phyloP scores from a whole-genome alignment of 2,329 filamentous ascomycete species.

The Coniella lustricola region DNA sequence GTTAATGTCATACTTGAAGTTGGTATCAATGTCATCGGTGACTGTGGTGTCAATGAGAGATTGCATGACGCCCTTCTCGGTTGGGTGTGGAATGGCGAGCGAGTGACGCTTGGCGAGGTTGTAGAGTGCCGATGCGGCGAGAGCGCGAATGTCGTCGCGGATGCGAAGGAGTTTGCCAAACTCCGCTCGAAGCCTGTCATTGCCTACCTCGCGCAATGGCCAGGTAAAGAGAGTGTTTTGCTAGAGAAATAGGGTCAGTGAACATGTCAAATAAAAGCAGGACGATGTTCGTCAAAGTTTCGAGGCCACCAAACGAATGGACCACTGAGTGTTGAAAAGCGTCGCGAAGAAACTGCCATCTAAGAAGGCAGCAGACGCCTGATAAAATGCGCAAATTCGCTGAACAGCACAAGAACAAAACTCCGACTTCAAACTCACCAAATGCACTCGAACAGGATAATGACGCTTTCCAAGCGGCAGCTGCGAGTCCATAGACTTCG shows the following conservation, averaged over 20 bases:
- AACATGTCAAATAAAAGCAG: no score
- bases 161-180: conserved; percentile 34
- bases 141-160: conserved; percentile 26
- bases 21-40: no score
- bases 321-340: no score
- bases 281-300: no score
- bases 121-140: conserved; percentile 29
- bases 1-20: background rate
- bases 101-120: conserved; percentile 22
- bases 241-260: background rate
- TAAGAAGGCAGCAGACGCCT: no score
- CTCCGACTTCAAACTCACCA: conserved; percentile 13
- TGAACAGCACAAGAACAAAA: background rate
- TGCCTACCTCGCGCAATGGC: conserved; percentile 24
- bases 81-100: conserved; percentile 21
- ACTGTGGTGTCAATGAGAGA: no score
- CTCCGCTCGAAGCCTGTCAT: conserved; percentile 22
- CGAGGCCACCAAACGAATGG: no score
- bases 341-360: no score
- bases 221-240: conserved; percentile 23
- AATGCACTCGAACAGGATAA: conserved; percentile 27
- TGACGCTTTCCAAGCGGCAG: conserved; percentile 22
- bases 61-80: background rate
- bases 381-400: no score
- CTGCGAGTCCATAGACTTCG: conserved; percentile 21